Base-by-base conservation (phyloP, 805 yeast species). In the Monosporozyma unispora region DNA sequence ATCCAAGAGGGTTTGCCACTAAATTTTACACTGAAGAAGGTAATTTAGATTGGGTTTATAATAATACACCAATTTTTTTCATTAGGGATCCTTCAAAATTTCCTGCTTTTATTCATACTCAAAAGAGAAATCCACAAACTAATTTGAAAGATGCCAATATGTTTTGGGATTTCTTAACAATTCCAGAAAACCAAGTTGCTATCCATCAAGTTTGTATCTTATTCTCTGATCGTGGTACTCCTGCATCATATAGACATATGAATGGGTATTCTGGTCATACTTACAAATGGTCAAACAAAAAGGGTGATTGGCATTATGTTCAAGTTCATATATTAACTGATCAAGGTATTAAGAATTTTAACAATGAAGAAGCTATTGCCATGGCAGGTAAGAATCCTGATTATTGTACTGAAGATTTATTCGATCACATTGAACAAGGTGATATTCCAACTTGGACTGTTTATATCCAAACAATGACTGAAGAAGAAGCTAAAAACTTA, bases 391-490 rank as follows among this genome's bases (percentile, higher is more conserved):
- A 81, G 50, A 83, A 87, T 71, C 95, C 96, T 48, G 96, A 88
- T 68, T 77, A 73, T 66, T 84, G 85, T 50, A 88, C 86, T 57
- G 79, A 81, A 69, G 96, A 88, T 65, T 74, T 88, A 64, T 87
- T 82, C 70, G 78, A 82, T 56, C 74, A 84, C 54, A 88, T 88
- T 66, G 88, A 83, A 60, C 76, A 76, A 52, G 93, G 91, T 49
- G 84, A 87, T 52, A 64, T 59, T 61, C 96, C 96, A 55, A 76
- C 87, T 1, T 88, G 96, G 96, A 86, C 90, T 35, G 80, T 79
- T 54, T 87, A 84, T 69, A 70, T 88, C 48, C 96, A 88, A 73
- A 78, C 87, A 43, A 88, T 88, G 96, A 84, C 95, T 33, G 78
- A 79, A 53, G 86, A 80, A 58, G 81, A 88, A 69, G 88, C 95